A percentile compares a stretch with the other conserved stretches of the same genome.
phyloP scores from a whole-genome alignment of 1,284 basidiomycete genomes.

The Ustanciosporium gigantosporum region DNA sequence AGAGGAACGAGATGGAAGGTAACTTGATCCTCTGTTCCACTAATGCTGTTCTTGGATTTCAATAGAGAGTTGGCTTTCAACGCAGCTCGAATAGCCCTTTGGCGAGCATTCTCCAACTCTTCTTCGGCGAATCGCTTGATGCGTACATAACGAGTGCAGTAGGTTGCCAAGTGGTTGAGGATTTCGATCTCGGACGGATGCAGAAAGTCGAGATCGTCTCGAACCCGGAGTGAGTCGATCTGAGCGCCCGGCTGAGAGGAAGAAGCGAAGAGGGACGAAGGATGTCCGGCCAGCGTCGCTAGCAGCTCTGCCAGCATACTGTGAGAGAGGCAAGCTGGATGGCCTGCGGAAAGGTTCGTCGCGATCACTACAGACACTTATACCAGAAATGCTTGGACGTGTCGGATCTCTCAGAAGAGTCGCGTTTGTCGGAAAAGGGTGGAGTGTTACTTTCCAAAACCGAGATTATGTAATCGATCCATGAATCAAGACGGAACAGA shows the following conservation, averaged over 20 bases:
- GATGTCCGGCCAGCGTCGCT: constrained; percentile 37
- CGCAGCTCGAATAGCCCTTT: constrained; percentile 27
- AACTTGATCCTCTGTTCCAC: constrained; percentile 15
- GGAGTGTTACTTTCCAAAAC: too few species aligned
- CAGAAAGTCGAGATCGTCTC: constrained; percentile 25
- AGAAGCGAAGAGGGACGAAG: constrained; percentile 39
- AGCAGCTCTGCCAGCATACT: constrained; percentile 46
- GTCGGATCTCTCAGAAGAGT: too few species aligned
- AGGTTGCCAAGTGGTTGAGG: constrained; percentile 34
- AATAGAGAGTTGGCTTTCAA: constrained; percentile 24
- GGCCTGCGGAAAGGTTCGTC: too few species aligned
- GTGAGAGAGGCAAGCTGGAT: too few species aligned
- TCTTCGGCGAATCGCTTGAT: constrained; percentile 30
- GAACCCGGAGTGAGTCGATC: constrained; percentile 8
- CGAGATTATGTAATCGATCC: too few species aligned
- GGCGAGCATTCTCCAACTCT: constrained; percentile 29
- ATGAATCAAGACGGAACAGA: too few species aligned
- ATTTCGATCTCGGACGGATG: constrained; percentile 37
- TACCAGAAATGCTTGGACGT: too few species aligned
- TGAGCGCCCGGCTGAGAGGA: constrained; percentile 2
- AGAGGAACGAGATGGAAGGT: constrained; percentile 42
- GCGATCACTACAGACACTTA: too few species aligned
- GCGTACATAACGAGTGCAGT: constrained; percentile 24
- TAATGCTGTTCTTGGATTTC: constrained; percentile 3
- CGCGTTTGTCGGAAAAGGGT: too few species aligned